Evolutionary conservation across 129 eudicot genomes (phyloP).

Genomic region (Smallanthus sonchifolius): DNA sequence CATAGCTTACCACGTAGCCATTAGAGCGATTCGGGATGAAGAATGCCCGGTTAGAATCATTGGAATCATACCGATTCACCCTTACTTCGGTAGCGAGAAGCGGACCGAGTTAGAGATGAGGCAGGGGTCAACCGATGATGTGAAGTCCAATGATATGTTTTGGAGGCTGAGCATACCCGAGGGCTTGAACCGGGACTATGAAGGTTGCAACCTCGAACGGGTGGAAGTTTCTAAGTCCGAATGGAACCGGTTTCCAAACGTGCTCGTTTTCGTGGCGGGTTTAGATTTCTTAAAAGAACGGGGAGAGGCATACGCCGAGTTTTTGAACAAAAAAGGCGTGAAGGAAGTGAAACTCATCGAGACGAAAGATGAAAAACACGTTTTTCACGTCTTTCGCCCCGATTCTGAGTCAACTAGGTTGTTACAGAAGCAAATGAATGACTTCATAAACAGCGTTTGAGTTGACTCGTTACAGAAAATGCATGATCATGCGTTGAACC

Average conservation of each 20-base stretch:
- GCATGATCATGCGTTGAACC: neutral
- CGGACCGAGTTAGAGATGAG: conserved; percentile 47
- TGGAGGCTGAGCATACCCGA: conserved; percentile 70
- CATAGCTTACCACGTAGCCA: conserved; percentile 70
- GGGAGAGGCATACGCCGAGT: conserved; percentile 63
- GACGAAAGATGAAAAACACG: conserved; percentile 57
- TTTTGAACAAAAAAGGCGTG: conserved; percentile 56
- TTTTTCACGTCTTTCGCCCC: conserved; percentile 62
- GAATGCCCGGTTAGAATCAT: conserved; percentile 23
- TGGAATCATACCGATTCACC: conserved; percentile 66
- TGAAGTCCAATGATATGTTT: conserved; percentile 68
- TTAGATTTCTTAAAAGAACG: conserved; percentile 82
- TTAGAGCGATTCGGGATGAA: conserved; percentile 26
- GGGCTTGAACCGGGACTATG: conserved; percentile 64
- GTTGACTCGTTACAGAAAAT: conserved; percentile 8
- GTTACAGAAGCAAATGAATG: conserved; percentile 58
- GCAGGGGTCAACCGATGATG: conserved; percentile 36
- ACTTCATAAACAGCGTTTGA: conserved; percentile 46
- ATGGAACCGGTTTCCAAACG: conserved; percentile 63
- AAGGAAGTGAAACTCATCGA: conserved; percentile 50
- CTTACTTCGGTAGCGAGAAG: conserved; percentile 75
- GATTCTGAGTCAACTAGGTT: conserved; percentile 47
- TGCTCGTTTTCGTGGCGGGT: conserved; percentile 63
- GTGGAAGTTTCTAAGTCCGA: conserved; percentile 30
- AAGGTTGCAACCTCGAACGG: conserved; percentile 53